Base-by-base conservation (phyloP, 306 rosid genomes). In the Vigna angularis region DNA sequence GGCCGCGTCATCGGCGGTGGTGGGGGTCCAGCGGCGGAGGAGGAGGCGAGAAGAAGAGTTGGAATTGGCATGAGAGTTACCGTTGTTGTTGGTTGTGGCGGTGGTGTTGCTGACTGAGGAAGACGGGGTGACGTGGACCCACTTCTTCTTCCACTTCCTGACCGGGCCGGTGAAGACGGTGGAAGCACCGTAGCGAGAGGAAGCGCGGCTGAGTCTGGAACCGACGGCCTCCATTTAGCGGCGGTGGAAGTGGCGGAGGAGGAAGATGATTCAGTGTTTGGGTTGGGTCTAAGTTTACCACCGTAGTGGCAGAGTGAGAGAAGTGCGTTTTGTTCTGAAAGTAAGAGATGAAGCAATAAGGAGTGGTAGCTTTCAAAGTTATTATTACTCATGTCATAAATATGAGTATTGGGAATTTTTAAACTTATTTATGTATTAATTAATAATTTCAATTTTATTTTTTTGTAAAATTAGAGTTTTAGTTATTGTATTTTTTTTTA, bases 21-120 rank as follows among this genome's bases (percentile, higher is more conserved):
- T 75, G 3, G 99, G 98, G 12, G 98, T 96, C 99, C 99, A 96
- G 28, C 99, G 99, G 83, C 99, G 82, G 64, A 93, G 98, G 26
- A 93, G 84, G 69, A 93, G 98, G 75, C 82, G 91, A 67, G 95
- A 87, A 45, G 79, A 80, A 12, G 71, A 9, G 73, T 40, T 80
- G 78, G 57, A 30, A 15, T 2, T 77, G 75, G 10, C 20, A 69
- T 74, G 80, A 74, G 82, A 83, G 74, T 34, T 47, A 58, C 62
- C 16, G 61, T 72, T 77, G 45, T 10, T 71, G 49, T 70, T 74
- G 38, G 16, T 4, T 30, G 34, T 70, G 57, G 30, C 3, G 47
- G 12, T 9, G 47, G 14, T 45, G 15, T 72, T 77, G 49, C 16
- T 71, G 49, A 30, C 55, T 7, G 72, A 12, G 38, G 83, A 79